Conservation (phyloP, 2,329 filamentous ascomycete species). For the Venturia nashicola region DNA sequence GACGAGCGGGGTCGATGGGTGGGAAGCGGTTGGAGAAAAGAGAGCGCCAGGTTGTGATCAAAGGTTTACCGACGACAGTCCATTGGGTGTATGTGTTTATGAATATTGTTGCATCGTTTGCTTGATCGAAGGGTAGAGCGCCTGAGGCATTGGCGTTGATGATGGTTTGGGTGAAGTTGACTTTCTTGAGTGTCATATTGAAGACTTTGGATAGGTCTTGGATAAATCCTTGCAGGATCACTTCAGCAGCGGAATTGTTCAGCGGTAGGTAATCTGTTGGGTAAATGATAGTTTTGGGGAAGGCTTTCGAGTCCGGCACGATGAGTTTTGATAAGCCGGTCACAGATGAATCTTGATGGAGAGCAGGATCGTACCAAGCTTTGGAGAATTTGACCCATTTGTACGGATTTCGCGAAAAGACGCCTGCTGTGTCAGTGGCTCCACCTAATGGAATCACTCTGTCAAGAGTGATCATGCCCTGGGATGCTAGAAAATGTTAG, state of each 20-base stretch:
- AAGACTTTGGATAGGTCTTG: slow-evolving; percentile 6
- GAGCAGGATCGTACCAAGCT: slow-evolving; percentile 20
- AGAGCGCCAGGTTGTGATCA: slow-evolving; percentile 32
- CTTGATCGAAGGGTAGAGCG: slow-evolving; percentile 30
- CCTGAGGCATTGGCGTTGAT: background rate
- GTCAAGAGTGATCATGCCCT: slow-evolving; percentile 21
- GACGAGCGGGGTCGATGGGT: slow-evolving; percentile 33
- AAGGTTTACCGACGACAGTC: slow-evolving; percentile 39
- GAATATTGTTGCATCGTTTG: slow-evolving; percentile 29
- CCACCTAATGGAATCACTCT: slow-evolving; percentile 37
- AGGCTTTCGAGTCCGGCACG: slow-evolving; percentile 15
- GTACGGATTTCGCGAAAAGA: slow-evolving; percentile 25
- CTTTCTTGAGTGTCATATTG: background rate
- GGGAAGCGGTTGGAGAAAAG: slow-evolving; percentile 37
- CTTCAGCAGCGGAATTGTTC: slow-evolving; percentile 24
- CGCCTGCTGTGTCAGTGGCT: slow-evolving; percentile 34
- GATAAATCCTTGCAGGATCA: slow-evolving; percentile 29
- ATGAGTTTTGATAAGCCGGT: slow-evolving; percentile 12
- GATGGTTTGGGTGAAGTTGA: slow-evolving; percentile 9
- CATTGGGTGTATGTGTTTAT: slow-evolving; percentile 24
- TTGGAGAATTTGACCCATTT: background rate
- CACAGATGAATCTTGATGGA: slow-evolving; percentile 18
- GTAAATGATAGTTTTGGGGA: slow-evolving; percentile 31
- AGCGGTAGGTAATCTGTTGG: slow-evolving; percentile 29
- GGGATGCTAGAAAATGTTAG: background rate